Conservation (phyloP, 495 filamentous ascomycete species). For the Hypoxylon trugodes region DNA sequence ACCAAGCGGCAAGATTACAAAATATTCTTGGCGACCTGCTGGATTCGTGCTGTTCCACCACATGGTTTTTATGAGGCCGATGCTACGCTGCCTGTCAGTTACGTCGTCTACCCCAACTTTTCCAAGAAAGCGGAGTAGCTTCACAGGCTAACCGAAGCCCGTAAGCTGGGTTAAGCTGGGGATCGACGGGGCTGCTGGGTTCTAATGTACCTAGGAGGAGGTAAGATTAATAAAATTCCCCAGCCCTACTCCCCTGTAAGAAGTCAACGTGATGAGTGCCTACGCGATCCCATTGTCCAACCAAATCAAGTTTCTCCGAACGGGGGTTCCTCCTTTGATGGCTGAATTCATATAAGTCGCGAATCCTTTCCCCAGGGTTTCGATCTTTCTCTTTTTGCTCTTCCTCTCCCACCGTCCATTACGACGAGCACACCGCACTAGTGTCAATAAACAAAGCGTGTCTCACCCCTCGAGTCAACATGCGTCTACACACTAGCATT, state of each 20-base stretch:
- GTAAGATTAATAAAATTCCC: constrained; percentile 44
- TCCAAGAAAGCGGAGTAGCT: constrained; percentile 48
- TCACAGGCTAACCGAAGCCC: constrained; percentile 9
- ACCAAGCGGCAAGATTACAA: constrained; percentile 3
- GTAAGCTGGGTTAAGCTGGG: no score
- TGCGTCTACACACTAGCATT: constrained; percentile 40
- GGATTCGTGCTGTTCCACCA: constrained; percentile 35
- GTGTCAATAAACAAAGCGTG: constrained; percentile 29
- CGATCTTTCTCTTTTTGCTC: background rate
- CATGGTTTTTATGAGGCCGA: constrained; percentile 33
- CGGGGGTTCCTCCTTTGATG: constrained; percentile 33
- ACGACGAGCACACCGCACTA: constrained; percentile 28
- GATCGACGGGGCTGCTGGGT: constrained; percentile 34
- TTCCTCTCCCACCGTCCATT: constrained; percentile 33
- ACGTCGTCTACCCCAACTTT: constrained; percentile 44
- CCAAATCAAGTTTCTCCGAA: constrained; percentile 36
- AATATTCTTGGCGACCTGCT: constrained; percentile 29
- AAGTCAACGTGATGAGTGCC: constrained; percentile 32
- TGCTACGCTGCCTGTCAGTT: constrained; percentile 33
- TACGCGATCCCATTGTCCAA: constrained; percentile 35
- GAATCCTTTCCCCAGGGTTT: constrained; percentile 30
- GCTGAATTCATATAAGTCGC: constrained; percentile 37
- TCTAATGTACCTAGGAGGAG: constrained; percentile 36
- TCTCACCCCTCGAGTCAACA: constrained; percentile 33
- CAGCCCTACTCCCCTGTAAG: constrained; percentile 22